Evolutionary conservation across 495 filamentous ascomycete genomes (phyloP).

Genomic region (Collariella sp.): DNA sequence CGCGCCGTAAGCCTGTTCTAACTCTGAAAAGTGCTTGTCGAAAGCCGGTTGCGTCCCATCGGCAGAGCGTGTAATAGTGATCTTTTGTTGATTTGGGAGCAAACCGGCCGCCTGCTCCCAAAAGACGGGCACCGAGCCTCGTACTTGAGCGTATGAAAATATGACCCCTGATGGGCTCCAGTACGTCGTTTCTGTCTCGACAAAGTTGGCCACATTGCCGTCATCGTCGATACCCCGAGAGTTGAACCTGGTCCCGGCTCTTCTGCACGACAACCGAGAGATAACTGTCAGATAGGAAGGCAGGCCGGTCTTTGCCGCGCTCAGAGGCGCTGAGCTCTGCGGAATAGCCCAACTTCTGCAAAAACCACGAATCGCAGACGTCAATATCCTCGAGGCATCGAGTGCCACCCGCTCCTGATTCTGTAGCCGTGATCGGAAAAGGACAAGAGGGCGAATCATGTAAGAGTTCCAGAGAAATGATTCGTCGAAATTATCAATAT

Average conservation of each 20-base stretch:
- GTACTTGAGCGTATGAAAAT: slow-evolving; percentile 89
- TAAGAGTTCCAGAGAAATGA: slow-evolving; percentile 95
- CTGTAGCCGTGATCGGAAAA: slow-evolving; percentile 74
- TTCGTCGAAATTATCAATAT: slow-evolving; percentile 76
- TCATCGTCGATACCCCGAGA: slow-evolving; percentile 95
- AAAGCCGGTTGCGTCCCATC: slow-evolving; percentile 95
- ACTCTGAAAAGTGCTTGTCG: slow-evolving; percentile 79
- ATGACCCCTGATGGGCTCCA: slow-evolving; percentile 67
- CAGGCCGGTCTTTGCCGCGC: slow-evolving; percentile 57
- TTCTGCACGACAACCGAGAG: slow-evolving; percentile 80
- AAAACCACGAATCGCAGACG: slow-evolving; percentile 90
- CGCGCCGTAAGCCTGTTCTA: slow-evolving; percentile 78
- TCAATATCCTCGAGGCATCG: slow-evolving; percentile 79
- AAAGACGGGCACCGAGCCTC: slow-evolving; percentile 90
- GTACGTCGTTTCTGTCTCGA: slow-evolving; percentile 57
- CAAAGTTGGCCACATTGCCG: slow-evolving; percentile 88
- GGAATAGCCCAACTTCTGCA: slow-evolving; percentile 76
- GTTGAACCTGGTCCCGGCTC: slow-evolving; percentile 94
- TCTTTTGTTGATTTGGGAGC: slow-evolving; percentile 89
- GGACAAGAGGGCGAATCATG: slow-evolving; percentile 88
- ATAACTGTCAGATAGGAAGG: slow-evolving; percentile 81
- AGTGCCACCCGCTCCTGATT: slow-evolving; percentile 61
- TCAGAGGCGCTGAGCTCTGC: slow-evolving; percentile 42
- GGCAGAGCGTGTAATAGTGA: slow-evolving; percentile 75
- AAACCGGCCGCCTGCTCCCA: slow-evolving; percentile 91